A percentile compares a stretch with the other conserved stretches of the same genome.
Evolutionary conservation across 257 asterid genomes (phyloP).

Genomic region (Catharanthus roseus): DNA sequence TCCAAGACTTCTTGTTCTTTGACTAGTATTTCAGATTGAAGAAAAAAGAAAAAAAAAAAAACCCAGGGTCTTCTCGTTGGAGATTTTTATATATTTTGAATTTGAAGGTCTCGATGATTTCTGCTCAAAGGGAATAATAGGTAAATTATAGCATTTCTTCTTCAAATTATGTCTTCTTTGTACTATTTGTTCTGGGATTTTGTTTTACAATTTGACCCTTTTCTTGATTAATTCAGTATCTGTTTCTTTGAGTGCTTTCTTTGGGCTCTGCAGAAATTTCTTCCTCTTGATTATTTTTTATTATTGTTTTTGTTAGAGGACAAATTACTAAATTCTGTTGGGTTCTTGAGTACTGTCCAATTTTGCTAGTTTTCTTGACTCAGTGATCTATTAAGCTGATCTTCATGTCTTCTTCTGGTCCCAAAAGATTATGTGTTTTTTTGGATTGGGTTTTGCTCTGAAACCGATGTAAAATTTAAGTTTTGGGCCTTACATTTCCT

Average conservation of each 20-base stretch:
- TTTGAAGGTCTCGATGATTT: background rate
- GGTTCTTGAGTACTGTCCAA: background rate
- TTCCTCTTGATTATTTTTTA: background rate
- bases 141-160: background rate
- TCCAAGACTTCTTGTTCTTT: conserved; percentile 30
- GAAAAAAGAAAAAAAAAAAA: too few species aligned
- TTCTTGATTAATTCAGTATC: background rate
- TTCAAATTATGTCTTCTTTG: background rate
- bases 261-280: background rate
- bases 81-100: too few species aligned
- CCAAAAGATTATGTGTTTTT: too few species aligned
- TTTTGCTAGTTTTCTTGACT: too few species aligned
- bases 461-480: too few species aligned
- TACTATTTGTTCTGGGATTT: background rate
- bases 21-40: conserved; percentile 27
- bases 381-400: background rate
- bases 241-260: background rate
- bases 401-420: too few species aligned
- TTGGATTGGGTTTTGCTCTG: too few species aligned
- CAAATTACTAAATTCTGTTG: background rate
- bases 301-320: background rate
- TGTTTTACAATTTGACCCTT: background rate
- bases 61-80: background rate
- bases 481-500: too few species aligned
- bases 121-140: conserved; percentile 2